Evolutionary conservation across 73 alveolate species (phyloP).

Genomic region (Blepharisma stoltei): DNA sequence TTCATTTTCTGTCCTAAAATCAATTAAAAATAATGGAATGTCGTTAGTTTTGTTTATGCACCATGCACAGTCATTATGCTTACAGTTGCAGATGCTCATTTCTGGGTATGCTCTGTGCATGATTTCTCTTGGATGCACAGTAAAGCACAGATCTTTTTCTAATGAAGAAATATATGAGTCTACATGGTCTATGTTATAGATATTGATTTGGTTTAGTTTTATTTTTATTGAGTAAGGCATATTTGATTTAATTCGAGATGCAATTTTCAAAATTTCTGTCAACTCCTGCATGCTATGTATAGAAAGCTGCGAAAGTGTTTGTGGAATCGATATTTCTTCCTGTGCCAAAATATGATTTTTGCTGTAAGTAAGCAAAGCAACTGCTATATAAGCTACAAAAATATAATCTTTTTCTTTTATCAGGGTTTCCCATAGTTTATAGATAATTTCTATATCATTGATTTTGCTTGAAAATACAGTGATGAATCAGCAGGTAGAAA

Average conservation of each 20-base stretch:
- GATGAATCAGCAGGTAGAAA: background rate
- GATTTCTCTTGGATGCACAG: too few relatives aligned
- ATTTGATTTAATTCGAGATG: background rate
- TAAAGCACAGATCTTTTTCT: too few relatives aligned
- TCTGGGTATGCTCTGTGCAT: too few relatives aligned
- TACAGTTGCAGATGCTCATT: too few relatives aligned
- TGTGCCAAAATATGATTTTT: background rate
- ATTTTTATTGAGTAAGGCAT: background rate
- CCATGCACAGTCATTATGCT: too few relatives aligned
- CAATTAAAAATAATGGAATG: too few relatives aligned
- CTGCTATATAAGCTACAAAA: background rate
- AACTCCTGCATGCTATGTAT: background rate
- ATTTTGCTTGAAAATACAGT: slow-evolving; percentile 21
- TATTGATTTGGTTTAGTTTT: too few relatives aligned
- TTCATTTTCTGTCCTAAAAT: too few relatives aligned
- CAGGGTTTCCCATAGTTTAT: background rate
- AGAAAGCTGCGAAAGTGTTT: background rate
- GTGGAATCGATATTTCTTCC: background rate
- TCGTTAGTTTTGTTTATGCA: too few relatives aligned
- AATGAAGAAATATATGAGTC: too few relatives aligned
- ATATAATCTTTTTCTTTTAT: background rate
- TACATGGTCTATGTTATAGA: too few relatives aligned
- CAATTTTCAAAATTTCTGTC: background rate
- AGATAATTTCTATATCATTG: slow-evolving; percentile 3
- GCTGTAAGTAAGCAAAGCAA: background rate